phyloP scores from a whole-genome alignment of 2,329 filamentous ascomycete species.

The Emergomyces africanus region DNA sequence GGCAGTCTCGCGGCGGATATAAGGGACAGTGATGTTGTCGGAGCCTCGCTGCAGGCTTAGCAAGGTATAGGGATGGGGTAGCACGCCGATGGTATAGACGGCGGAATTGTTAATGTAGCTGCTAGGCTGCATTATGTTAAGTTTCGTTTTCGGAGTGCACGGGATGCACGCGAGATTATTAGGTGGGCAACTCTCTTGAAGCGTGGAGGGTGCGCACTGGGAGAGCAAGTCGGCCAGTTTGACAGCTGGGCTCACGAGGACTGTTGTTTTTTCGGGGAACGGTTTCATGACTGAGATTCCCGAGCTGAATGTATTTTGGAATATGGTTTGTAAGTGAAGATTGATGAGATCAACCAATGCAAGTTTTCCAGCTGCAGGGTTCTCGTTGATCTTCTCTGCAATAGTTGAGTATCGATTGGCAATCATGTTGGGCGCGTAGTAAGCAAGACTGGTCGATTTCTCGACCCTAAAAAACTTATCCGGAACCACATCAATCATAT shows the following conservation, averaged over 20 bases:
- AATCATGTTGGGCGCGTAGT: slow-evolving; percentile 56
- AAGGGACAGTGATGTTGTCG: slow-evolving; percentile 47
- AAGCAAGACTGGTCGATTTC: slow-evolving; percentile 56
- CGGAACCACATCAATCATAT: slow-evolving; percentile 50
- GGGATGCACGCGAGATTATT: slow-evolving; percentile 62
- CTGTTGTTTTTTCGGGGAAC: slow-evolving; percentile 58
- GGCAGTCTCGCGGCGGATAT: slow-evolving; percentile 53
- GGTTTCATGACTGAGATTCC: slow-evolving; percentile 78
- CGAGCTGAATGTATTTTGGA: slow-evolving; percentile 63
- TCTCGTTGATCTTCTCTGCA: slow-evolving; percentile 46
- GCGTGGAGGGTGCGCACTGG: slow-evolving; percentile 59
- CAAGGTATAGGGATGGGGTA: slow-evolving; percentile 85
- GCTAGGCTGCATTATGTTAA: slow-evolving; percentile 54
- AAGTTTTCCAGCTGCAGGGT: slow-evolving; percentile 48
- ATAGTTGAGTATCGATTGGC: slow-evolving; percentile 55
- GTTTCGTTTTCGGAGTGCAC: slow-evolving; percentile 52
- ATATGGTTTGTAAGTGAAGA: slow-evolving; percentile 70
- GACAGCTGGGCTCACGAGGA: slow-evolving; percentile 55
- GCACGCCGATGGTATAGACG: slow-evolving; percentile 69
- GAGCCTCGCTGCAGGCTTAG: slow-evolving; percentile 51
- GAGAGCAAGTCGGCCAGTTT: slow-evolving; percentile 63
- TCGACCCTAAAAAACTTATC: slow-evolving; percentile 53
- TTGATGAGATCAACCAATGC: slow-evolving; percentile 65
- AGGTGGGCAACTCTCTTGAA: slow-evolving; percentile 70
- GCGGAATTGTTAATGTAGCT: slow-evolving; percentile 59